These are phyloP conservation scores for Emiliania huxleyi DNA, from an alignment of 78 protist genomes.

Conservation along the genomic window DNA sequence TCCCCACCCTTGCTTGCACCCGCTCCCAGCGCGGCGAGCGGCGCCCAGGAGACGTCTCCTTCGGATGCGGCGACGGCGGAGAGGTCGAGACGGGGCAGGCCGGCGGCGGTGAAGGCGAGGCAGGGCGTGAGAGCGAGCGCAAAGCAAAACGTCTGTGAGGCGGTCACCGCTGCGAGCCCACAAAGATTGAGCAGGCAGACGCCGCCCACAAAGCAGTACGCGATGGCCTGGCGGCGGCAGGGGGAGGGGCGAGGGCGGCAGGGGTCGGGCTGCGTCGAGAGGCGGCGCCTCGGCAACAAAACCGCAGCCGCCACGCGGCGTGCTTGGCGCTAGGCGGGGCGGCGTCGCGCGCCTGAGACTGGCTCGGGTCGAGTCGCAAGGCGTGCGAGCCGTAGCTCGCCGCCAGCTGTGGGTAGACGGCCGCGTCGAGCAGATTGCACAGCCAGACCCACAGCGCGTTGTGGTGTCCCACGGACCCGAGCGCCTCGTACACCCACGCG, in stretches of 20 bases:
- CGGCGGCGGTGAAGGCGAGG: background rate
- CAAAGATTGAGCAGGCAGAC: background rate
- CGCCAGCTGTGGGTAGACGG: slow-evolving; percentile 3
- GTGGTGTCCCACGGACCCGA: background rate
- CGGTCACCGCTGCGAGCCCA: background rate
- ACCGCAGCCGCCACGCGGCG: too few species aligned
- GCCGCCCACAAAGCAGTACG: background rate
- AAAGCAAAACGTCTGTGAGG: background rate
- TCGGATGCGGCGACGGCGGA: too few species aligned
- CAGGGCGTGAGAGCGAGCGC: background rate
- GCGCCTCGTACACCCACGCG: background rate
- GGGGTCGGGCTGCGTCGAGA: too few species aligned
- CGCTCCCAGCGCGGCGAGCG: too few species aligned
- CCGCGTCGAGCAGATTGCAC: background rate
- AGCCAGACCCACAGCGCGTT: background rate
- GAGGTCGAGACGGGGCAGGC: background rate
- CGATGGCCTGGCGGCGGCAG: background rate
- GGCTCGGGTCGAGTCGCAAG: background rate
- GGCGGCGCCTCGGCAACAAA: too few species aligned
- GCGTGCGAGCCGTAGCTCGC: background rate
- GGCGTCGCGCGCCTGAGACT: too few species aligned
- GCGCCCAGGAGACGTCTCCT: too few species aligned
- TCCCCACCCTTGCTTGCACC: too few species aligned
- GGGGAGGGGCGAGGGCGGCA: too few species aligned
- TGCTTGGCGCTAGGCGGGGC: too few species aligned